phyloP scores from a whole-genome alignment of 306 rosid genomes.

The Abrus pulchellus region DNA sequence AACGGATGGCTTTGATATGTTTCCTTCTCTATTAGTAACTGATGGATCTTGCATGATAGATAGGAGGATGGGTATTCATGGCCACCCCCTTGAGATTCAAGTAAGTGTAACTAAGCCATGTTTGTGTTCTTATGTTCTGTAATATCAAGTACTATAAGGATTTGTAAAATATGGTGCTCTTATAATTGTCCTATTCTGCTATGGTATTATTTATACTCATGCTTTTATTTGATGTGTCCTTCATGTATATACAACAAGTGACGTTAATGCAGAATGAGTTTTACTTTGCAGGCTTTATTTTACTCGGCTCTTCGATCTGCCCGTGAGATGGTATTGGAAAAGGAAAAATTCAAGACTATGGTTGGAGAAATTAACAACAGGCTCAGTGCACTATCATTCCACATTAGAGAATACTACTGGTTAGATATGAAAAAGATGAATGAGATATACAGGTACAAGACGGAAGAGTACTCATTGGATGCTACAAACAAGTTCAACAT shows the following conservation, averaged over 20 bases:
- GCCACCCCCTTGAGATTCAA: constrained; percentile 98
- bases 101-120: constrained; percentile 59
- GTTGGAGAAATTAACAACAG: constrained; percentile 84
- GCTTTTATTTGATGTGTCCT: neutral
- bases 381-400: constrained; percentile 89
- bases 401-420: constrained; percentile 96
- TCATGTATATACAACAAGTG: neutral
- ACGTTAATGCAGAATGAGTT: neutral
- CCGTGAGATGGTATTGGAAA: constrained; percentile 73
- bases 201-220: neutral
- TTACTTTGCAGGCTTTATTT: constrained; percentile 77
- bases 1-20: constrained; percentile 93
- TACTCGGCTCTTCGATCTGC: constrained; percentile 93
- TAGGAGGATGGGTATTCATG: constrained; percentile 98
- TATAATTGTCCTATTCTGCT: neutral
- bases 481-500: constrained; percentile 96
- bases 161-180: neutral
- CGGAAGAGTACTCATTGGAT: constrained; percentile 91
- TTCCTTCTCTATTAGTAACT: constrained; percentile 93
- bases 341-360: constrained; percentile 74
- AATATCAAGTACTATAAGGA: constrained; percentile 3
- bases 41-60: constrained; percentile 99
- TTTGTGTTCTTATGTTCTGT: constrained; percentile 20
- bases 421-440: constrained; percentile 86
- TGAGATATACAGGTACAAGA: constrained; percentile 95